These are phyloP conservation scores for Fusarium transvaalense DNA, from an alignment of 2,329 filamentous ascomycete genomes.

Conservation along the genomic window DNA sequence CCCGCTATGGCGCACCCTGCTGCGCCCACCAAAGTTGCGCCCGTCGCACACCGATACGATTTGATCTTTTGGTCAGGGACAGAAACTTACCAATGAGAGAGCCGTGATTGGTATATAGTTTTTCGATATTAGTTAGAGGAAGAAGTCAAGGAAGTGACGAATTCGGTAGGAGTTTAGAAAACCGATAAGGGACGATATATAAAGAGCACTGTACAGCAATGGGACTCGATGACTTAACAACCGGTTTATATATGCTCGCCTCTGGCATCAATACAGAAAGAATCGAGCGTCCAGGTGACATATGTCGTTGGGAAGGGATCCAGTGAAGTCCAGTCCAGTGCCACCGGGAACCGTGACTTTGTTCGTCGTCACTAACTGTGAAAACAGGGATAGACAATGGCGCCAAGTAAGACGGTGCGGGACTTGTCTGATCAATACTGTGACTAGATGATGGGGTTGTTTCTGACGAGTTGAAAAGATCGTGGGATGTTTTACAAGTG, in stretches of 20 bases:
- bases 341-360: conserved; percentile 44
- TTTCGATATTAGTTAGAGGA: conserved; percentile 15
- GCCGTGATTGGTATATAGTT: conserved; percentile 40
- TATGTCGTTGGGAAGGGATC: conserved; percentile 1
- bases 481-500: not conserved
- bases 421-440: conserved; percentile 39
- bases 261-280: conserved; percentile 16
- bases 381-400: conserved; percentile 48
- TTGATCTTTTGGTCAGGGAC: conserved; percentile 37
- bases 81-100: conserved; percentile 46
- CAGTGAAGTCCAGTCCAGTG: conserved; percentile 14
- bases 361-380: conserved; percentile 44
- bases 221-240: conserved; percentile 5
- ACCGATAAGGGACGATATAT: conserved; percentile 11
- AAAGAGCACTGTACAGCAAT: conserved; percentile 3
- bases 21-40: conserved; percentile 42
- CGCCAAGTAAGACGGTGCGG: conserved; percentile 45
- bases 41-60: conserved; percentile 43
- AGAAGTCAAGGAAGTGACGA: not conserved
- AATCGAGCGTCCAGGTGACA: conserved; percentile 44
- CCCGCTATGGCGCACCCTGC: conserved; percentile 33
- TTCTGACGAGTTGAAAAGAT: conserved; percentile 12
- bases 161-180: conserved; percentile 10
- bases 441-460: conserved; percentile 25
- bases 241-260: conserved; percentile 36